Conservation (phyloP, 345 rosid genomes). For the Cochlearia excelsa region DNA sequence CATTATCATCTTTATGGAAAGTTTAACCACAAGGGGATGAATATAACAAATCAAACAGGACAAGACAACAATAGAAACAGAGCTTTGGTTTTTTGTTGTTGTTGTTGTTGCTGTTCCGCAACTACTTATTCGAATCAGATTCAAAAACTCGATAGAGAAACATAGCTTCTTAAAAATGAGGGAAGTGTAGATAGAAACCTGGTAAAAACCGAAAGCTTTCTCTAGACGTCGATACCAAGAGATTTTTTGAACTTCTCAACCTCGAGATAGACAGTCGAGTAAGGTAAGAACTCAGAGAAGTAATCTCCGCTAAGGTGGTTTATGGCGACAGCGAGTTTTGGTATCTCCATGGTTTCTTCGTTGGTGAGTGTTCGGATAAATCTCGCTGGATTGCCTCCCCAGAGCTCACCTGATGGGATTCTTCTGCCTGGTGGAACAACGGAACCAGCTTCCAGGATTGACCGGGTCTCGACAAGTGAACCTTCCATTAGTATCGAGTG, state of each 20-base stretch:
- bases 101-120: conserved; percentile 32
- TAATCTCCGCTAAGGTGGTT: conserved; percentile 71
- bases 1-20: conserved; percentile 27
- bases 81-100: conserved; percentile 25
- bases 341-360: conserved; percentile 90
- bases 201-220: conserved; percentile 2
- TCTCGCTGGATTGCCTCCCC: conserved; percentile 99
- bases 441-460: conserved; percentile 94
- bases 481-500: conserved; percentile 98
- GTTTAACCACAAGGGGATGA: conserved; percentile 12
- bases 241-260: conserved; percentile 88
- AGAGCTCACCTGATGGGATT: conserved; percentile 91
- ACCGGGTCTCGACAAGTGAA: conserved; percentile 82
- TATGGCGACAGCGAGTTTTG: conserved; percentile 92
- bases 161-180: conserved; percentile 4
- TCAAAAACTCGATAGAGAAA: background rate
- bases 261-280: conserved; percentile 87
- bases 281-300: conserved; percentile 88
- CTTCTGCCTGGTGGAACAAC: conserved; percentile 95
- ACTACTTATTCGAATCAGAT: conserved; percentile 29
- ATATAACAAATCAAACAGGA: conserved; percentile 20
- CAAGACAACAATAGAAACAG: conserved; percentile 24
- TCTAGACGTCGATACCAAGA: conserved; percentile 58
- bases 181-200: conserved; percentile 28
- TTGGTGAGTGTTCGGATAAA: conserved; percentile 77